Conservation (phyloP, 768 basidiomycete genomes). For the Russula ochroleuca region DNA sequence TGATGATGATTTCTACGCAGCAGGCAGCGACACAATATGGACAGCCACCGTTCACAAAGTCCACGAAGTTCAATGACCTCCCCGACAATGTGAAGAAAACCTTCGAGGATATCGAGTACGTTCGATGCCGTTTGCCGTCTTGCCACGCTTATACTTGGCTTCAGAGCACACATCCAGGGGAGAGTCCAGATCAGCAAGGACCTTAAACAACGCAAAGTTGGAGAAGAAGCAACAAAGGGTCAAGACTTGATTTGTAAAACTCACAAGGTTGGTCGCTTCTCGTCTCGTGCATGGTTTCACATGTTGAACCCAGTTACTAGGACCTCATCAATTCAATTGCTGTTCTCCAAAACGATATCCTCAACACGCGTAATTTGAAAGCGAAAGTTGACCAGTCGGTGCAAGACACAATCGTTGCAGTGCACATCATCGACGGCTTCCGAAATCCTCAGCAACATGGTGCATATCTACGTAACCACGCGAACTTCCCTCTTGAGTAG, state of each 20-base stretch:
- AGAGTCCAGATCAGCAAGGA: slow-evolving; percentile 78
- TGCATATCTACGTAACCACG: slow-evolving; percentile 69
- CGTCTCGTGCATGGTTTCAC: not conserved
- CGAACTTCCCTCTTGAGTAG: slow-evolving; percentile 78
- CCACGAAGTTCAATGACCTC: slow-evolving; percentile 80
- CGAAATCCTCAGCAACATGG: slow-evolving; percentile 68
- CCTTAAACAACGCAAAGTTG: slow-evolving; percentile 68
- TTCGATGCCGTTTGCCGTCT: slow-evolving; percentile 5
- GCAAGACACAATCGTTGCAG: slow-evolving; percentile 75
- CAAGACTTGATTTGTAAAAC: slow-evolving; percentile 62
- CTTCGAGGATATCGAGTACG: slow-evolving; percentile 71
- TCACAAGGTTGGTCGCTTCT: slow-evolving; percentile 49
- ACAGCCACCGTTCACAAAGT: slow-evolving; percentile 44
- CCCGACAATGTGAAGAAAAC: slow-evolving; percentile 61
- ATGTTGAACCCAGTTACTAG: slow-evolving; percentile 36
- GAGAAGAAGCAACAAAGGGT: slow-evolving; percentile 68
- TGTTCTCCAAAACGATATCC: slow-evolving; percentile 60
- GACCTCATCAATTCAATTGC: slow-evolving; percentile 61
- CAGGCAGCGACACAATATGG: slow-evolving; percentile 24
- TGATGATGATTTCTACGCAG: slow-evolving; percentile 9
- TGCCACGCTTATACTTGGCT: slow-evolving; percentile 18
- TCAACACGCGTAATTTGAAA: slow-evolving; percentile 65
- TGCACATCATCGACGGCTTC: slow-evolving; percentile 73
- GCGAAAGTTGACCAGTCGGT: slow-evolving; percentile 72
- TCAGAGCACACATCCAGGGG: slow-evolving; percentile 67